Percentiles rank a stretch among this genome's conserved stretches.
These are phyloP conservation scores for Haplosporangium gracile DNA, from an alignment of 192 early-diverging fungal genomes.

Conservation along the genomic window DNA sequence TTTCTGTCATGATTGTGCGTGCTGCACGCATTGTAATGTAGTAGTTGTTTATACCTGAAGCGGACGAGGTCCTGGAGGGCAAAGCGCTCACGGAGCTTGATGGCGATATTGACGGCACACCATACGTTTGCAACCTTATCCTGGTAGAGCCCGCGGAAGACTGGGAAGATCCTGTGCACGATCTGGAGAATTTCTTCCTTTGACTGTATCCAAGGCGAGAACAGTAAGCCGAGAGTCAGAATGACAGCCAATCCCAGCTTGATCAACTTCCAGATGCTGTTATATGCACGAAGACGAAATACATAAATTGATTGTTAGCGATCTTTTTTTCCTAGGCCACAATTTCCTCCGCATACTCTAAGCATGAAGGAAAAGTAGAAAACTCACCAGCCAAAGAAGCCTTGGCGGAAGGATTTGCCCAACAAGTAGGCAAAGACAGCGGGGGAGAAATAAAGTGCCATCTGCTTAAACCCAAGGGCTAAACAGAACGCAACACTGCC, in stretches of 20 bases:
- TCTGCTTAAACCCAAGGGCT: constrained; percentile 94
- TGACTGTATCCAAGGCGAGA: constrained; percentile 78
- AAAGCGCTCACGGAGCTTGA: constrained; percentile 86
- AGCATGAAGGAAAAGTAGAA: background rate
- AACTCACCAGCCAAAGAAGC: constrained; percentile 58
- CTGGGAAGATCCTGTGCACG: constrained; percentile 88
- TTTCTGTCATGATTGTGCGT: background rate
- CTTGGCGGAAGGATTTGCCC: constrained; percentile 72
- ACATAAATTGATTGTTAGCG: background rate
- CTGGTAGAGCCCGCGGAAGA: constrained; percentile 94
- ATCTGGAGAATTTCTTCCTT: constrained; percentile 80
- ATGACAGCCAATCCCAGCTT: constrained; percentile 83
- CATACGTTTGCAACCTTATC: constrained; percentile 99
- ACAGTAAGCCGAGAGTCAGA: constrained; percentile 72
- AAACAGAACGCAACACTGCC: constrained; percentile 88
- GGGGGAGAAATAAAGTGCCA: constrained; percentile 95
- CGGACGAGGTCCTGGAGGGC: constrained; percentile 69
- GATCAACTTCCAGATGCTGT: constrained; percentile 58
- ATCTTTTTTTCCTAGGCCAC: background rate
- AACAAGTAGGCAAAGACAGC: constrained; percentile 93
- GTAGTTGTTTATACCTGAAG: constrained; percentile 69
- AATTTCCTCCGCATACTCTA: background rate
- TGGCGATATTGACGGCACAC: constrained; percentile 89
- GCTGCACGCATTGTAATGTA: background rate
- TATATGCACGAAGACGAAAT: background rate